phyloP scores from a whole-genome alignment of 192 early-diverging fungal genomes.

The Coemansia sp. region DNA sequence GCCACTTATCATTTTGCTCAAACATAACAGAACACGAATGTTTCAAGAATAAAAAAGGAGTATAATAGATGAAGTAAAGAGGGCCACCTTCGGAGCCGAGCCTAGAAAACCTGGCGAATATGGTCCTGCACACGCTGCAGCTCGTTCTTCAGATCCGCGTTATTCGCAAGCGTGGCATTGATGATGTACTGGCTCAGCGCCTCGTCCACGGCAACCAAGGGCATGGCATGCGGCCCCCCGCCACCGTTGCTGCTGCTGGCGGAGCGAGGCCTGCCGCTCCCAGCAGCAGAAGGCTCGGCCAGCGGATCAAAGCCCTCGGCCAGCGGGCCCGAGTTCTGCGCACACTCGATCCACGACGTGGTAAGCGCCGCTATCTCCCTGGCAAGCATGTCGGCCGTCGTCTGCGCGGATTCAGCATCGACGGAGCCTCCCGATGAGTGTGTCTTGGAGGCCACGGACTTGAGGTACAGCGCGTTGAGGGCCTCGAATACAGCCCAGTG shows the following conservation, averaged over 20 bases:
- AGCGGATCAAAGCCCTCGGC: too few species aligned
- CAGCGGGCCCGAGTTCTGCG: background rate
- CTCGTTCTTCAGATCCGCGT: slow-evolving; percentile 34
- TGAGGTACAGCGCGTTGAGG: slow-evolving; percentile 26
- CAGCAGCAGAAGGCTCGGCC: background rate
- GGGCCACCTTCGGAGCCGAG: too few species aligned
- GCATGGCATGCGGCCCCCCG: slow-evolving; percentile 10
- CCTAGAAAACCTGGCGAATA: slow-evolving; percentile 50
- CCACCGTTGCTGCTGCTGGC: background rate
- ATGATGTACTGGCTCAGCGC: slow-evolving; percentile 57
- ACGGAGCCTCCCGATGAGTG: too few species aligned
- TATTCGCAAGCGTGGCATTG: slow-evolving; percentile 33
- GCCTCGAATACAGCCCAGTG: slow-evolving; percentile 43
- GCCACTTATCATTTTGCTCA: too few species aligned
- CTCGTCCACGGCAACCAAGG: slow-evolving; percentile 42
- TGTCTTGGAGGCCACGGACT: too few species aligned
- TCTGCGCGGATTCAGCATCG: background rate
- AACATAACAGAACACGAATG: too few species aligned
- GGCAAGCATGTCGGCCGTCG: slow-evolving; percentile 17
- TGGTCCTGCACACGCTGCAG: slow-evolving; percentile 44
- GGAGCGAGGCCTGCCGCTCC: background rate
- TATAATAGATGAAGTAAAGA: too few species aligned
- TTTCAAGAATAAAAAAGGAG: too few species aligned
- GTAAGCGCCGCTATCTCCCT: slow-evolving; percentile 31
- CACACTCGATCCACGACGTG: slow-evolving; percentile 23